These are phyloP conservation scores for Puccinia triticina DNA, from an alignment of 1,284 basidiomycete genomes.

Conservation along the genomic window DNA sequence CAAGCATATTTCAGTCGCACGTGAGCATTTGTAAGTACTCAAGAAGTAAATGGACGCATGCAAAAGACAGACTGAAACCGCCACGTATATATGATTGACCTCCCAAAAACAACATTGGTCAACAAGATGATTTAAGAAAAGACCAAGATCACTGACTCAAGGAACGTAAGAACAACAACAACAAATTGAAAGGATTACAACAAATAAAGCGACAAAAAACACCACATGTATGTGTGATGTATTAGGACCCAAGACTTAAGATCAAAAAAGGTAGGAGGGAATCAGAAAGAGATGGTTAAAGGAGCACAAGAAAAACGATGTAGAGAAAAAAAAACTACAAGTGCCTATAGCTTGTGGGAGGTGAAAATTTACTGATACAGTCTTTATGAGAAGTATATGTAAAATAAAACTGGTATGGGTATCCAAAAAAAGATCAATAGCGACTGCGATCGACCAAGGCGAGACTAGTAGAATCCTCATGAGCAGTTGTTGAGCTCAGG, in stretches of 20 bases:
- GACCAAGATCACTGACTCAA: not conserved
- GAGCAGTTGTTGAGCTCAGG: not conserved
- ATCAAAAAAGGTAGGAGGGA: not conserved
- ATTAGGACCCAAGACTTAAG: not conserved
- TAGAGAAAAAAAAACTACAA: not conserved
- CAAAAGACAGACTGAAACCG: too few species aligned
- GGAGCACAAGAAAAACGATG: not conserved
- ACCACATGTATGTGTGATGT: not conserved
- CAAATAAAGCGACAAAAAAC: not conserved
- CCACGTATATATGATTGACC: too few species aligned
- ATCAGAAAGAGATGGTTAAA: not conserved
- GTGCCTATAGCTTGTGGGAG: too few species aligned
- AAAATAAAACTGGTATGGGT: not conserved
- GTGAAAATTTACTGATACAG: not conserved
- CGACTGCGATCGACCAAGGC: constrained; percentile 12
- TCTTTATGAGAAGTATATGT: too few species aligned
- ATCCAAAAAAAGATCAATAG: not conserved
- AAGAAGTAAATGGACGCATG: not conserved
- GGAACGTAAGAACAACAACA: not conserved
- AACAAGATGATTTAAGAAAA: not conserved
- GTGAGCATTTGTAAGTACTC: not conserved
- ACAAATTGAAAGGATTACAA: not conserved
- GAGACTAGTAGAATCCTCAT: constrained; percentile 5
- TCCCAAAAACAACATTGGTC: not conserved
- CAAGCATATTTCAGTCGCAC: not conserved